Evolutionary conservation across 768 basidiomycete species (phyloP), one percentile per base, ranked within the genome.

Genomic region (Russula sp.): DNA sequence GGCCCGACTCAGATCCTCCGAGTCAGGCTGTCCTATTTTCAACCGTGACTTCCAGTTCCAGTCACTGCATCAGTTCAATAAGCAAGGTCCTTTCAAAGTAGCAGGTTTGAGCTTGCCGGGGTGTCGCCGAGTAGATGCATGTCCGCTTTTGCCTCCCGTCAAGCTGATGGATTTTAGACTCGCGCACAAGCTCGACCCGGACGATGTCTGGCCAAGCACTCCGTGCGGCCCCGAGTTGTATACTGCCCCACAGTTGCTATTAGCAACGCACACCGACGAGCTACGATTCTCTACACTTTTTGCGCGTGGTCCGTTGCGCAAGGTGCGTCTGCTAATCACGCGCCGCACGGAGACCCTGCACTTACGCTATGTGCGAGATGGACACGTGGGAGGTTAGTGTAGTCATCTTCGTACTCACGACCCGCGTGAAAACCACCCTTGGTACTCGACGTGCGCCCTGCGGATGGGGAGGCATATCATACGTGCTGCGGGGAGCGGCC

Each of bases 351-450:
- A 67, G 56, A 37, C 80, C 77, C 37, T 27, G 77, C 55, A 76
- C 80, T 35, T 95, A 95, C 74, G 91, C 94, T 73, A 91, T 89
- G 3, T 78, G 89, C 16, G 80, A 86, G 71, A 94, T 91, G 56
- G 93, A 95, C 71, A 84, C 87, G 14, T 95, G 93, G 92, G 90
- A 91, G 13, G 85, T 87, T 69, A 91, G 92, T 1, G 87, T 94
- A 20, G 90, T 93, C 54, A 74, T 94, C 11, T 94, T 84, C 73
- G 89, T 88, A 42, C 77, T 94, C 54, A 80, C 85, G 8, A 84
- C 80, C 44, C 79, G 91, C 45, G 74, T 78, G 22, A 27, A 27
- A 27, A 42, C 72, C 94, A 57, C 61, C 68, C 0, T 59, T 56
- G 49, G 54, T 59, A 53, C n/a, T 59, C 62, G 58, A 66, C 62